Evolutionary conservation across 495 filamentous ascomycete species (phyloP), one percentile per base, ranked within the genome.

Genomic region (Hypoxylon rickii): DNA sequence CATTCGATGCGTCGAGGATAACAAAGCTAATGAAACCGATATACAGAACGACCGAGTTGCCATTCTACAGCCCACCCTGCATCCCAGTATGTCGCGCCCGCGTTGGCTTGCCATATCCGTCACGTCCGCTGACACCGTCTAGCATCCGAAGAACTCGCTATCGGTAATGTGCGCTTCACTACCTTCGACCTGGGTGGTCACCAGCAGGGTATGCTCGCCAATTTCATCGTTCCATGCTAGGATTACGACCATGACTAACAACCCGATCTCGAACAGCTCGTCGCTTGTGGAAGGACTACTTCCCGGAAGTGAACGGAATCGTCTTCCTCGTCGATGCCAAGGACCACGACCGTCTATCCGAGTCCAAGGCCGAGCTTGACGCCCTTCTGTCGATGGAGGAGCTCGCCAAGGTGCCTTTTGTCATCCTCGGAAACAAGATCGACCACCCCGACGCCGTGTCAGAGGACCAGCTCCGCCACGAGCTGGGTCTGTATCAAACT

Each of bases 251-350:
- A 3, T 1, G 10, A 48, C 54, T 59, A 21, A 58, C 3, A 38
- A 11, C 10, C 31, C 34, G 7, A 5, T 12, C 17, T 8, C 38
- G 42, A 57, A 32, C 63, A 94, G 94, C 93, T 47, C 92, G 95
- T 42, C 91, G 95, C 64, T 84, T 97, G 55, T 98, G 94, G 92
- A 92, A 92, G 67, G 94, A 98, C 70, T 95, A 95, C 74, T 96
- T 97, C 87, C 95, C 94, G 70, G 94, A 98, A 82, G 94, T 97
- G 40, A 91, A 85, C 71, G 94, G 93, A 45, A 95, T 96, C 64
- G 94, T 98, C 49, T 98, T 97, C 82, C 87, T 97, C 45, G 92
- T 97, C 60, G 95, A 97, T 71, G 91, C 95, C 58, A 95, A 95
- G 76, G 95, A 98, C 75, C 86, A 88, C 74, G 92, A 97, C 74